A percentile compares a stretch with the other conserved stretches of the same genome.
Evolutionary conservation across 805 yeast species (phyloP).

Genomic region (Myxozyma lipomycoides): DNA sequence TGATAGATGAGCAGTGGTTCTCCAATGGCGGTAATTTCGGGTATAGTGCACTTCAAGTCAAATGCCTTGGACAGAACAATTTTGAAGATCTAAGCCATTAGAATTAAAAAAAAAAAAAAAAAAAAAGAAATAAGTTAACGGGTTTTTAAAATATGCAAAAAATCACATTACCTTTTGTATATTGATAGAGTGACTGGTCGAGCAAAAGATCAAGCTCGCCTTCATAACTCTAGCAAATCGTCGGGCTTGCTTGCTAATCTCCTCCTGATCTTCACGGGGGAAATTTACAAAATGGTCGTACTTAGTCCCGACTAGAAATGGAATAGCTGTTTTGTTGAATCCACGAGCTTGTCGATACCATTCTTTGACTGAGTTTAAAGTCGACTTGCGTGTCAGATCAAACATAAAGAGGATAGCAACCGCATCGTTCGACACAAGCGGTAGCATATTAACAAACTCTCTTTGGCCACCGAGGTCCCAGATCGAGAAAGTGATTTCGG

Average conservation of each 20-base stretch:
- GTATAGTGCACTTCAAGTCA: slow-evolving; percentile 74
- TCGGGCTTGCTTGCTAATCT: slow-evolving; percentile 75
- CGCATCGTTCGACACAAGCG: slow-evolving; percentile 86
- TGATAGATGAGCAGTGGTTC: slow-evolving; percentile 81
- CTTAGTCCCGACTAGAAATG: slow-evolving; percentile 88
- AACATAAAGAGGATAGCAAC: slow-evolving; percentile 87
- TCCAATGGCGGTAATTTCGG: slow-evolving; percentile 81
- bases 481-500: slow-evolving; percentile 83
- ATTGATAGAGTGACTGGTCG: slow-evolving; percentile 87
- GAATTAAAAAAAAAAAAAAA: neutral
- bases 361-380: slow-evolving; percentile 82
- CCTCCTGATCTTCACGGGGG: slow-evolving; percentile 75
- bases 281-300: slow-evolving; percentile 81
- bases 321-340: slow-evolving; percentile 84
- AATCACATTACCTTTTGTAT: slow-evolving; percentile 59
- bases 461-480: slow-evolving; percentile 97
- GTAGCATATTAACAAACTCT: slow-evolving; percentile 92
- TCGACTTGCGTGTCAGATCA: slow-evolving; percentile 81
- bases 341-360: slow-evolving; percentile 94
- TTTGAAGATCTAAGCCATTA: slow-evolving; percentile 63
- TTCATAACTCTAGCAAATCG: slow-evolving; percentile 86
- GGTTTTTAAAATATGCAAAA: too few species aligned
- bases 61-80: slow-evolving; percentile 86
- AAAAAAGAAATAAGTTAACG: too few species aligned
- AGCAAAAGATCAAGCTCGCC: slow-evolving; percentile 77